Evolutionary conservation across 2,329 filamentous ascomycete genomes (phyloP), one percentile per base, ranked within the genome.

Genomic region (Akanthomyces dipterigenus): DNA sequence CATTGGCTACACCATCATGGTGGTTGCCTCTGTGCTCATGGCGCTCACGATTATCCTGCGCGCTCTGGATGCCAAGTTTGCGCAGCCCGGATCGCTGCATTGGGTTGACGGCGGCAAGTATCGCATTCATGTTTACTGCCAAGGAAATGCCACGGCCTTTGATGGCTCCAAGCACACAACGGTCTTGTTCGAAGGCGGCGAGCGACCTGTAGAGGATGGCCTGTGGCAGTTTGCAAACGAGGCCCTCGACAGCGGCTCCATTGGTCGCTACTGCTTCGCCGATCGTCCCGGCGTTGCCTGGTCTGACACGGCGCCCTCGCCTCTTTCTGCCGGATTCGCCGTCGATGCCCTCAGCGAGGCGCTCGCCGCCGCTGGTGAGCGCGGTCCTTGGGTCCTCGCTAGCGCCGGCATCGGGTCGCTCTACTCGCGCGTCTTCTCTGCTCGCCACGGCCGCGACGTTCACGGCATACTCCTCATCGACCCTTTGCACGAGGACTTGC

Each of bases 241-340:
- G 60, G 87, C 89, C 1, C 79, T 92, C 65, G 80, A 85, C 65
- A 95, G 95, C 68, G 90, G 91, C 43, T 90, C 88, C 50, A 95
- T 99, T 67, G 79, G 81, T 61, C 87, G 93, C 63, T 98, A 96
- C 77, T 99, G 95, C 80, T 97, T 96, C 74, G 93, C 91, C 71
- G 95, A 99, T 72, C 88, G 95, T 24, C 95, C 95, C 1, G 95
- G 95, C 1, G 83, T 93, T 61, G 93, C 84, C 7, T 96, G 91
- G 80, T 86, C 83, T 51, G 95, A 99, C 74, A 93, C 95, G 60
- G 92, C 93, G 0, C 95, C 95, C 2, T 97, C 93, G 6, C 95
- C 95, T 0, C 88, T 96, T 68, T 96, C 91, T 5, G 93, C 91
- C 5, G 92, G 93, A 48, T 96, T 97, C 84, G 88, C 90, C n/a